Percentiles rank a stretch among this genome's conserved stretches.
Evolutionary conservation across 768 basidiomycete genomes (phyloP).

Genomic region (Lanmaoa rubissima): DNA sequence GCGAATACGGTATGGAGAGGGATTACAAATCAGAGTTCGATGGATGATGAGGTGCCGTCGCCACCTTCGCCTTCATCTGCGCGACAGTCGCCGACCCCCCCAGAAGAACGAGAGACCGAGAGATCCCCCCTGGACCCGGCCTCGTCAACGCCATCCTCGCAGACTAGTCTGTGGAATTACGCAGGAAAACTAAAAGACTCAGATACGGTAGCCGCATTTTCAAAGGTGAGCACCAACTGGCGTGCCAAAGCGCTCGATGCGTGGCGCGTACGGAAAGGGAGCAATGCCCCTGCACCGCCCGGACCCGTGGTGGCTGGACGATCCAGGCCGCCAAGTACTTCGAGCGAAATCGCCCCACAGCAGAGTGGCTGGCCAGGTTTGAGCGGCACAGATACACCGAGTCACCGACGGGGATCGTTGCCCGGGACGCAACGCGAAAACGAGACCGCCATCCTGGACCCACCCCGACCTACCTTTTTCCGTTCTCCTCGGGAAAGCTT

Average conservation of each 20-base stretch:
- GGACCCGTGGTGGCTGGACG: background rate
- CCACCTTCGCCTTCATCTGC: slow-evolving; percentile 37
- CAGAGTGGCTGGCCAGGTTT: slow-evolving; percentile 16
- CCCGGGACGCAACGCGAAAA: slow-evolving; percentile 37
- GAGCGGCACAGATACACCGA: background rate
- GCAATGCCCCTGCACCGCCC: slow-evolving; percentile 4
- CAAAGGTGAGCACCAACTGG: slow-evolving; percentile 78
- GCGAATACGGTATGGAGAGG: slow-evolving; percentile 73
- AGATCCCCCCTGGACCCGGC: slow-evolving; percentile 13
- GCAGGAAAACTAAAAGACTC: slow-evolving; percentile 74
- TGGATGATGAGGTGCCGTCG: slow-evolving; percentile 56
- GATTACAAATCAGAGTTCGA: slow-evolving; percentile 70
- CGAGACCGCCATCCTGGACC: slow-evolving; percentile 42
- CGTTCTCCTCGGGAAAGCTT: slow-evolving; percentile 56
- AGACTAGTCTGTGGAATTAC: slow-evolving; percentile 60
- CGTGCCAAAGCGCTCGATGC: slow-evolving; percentile 53
- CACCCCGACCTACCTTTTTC: slow-evolving; percentile 57
- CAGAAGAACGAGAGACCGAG: slow-evolving; percentile 17
- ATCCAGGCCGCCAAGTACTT: slow-evolving; percentile 18
- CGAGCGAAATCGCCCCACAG: slow-evolving; percentile 20
- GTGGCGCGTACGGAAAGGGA: slow-evolving; percentile 27
- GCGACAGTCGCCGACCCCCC: slow-evolving; percentile 26
- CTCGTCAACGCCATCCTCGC: slow-evolving; percentile 22
- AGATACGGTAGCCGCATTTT: slow-evolving; percentile 63
- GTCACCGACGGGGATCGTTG: slow-evolving; percentile 39